Evolutionary conservation across 176 grass and related monocot genomes (phyloP), one percentile per base, ranked within the genome.

Genomic region (Areca catechu): DNA sequence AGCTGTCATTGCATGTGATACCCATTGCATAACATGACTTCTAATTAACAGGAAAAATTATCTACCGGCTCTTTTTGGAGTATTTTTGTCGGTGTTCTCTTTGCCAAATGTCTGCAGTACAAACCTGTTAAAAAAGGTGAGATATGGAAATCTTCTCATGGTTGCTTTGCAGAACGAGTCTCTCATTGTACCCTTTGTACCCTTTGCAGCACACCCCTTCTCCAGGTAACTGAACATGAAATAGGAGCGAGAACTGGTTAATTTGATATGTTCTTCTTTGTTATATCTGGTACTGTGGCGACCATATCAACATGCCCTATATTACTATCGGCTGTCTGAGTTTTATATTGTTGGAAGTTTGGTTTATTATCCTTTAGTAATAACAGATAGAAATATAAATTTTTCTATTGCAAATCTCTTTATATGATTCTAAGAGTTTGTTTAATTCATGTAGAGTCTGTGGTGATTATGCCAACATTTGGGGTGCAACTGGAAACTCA

Each of bases 51-150:
- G 83, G 78, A 82, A 7, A 65, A 29, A 27, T 74, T 85, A n/a
- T 65, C 54, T 66, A 48, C 85, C 22, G 12, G 66, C 67, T 88
- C 74, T 14, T 74, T 90, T 75, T 91, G 80, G 83, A 79, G 23
- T 37, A 74, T 84, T 76, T 22, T 52, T 15, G 51, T 82, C 30
- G 25, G 76, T 59, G 69, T 51, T 72, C 53, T 74, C 21, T 48
- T 82, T 34, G 75, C 75, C 19, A 90, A 82, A 64, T 76, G 67
- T 25, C 77, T 85, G 57, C 53, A 49, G 60, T 85, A 79, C 37
- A 79, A 80, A 17, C 75, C 72, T 76, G 61, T 91, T 25, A 97
- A 77, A 70, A 97, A 97, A 88, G 92, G 92, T 91, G 27, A 48
- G 20, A 22, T 62, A 22, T 4, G 0, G 54, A 54, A 59, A 58